Base-by-base conservation (phyloP, 441 rosid genomes). In the Macaranga tanarius region DNA sequence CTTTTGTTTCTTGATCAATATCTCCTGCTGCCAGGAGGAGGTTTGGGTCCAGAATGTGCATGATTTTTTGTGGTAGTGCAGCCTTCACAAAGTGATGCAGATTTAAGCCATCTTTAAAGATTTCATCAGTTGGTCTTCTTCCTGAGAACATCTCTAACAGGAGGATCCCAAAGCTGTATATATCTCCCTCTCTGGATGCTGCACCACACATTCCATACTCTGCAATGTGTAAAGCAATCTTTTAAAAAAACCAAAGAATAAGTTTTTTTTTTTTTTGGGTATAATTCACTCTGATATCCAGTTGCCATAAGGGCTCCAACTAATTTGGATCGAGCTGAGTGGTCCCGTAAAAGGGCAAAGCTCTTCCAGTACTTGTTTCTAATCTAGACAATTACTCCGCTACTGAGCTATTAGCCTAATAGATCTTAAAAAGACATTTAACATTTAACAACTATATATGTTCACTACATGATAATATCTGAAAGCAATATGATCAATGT, bases 121-220 rank as follows among this genome's bases (percentile, higher is more conserved):
- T 74, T 38, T 68, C 60, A 52, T 74, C 72, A 1, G 34, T 61
- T 13, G 77, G 72, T 26, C 45, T 74, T 61, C 23, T 67, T 50
- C 77, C 72, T 67, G 68, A 19, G 50, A 67, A 48, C 67, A 67
- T 74, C 51, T 74, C 77, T 25, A 74, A 22, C 7, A 67, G 5
- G 1, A 74, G 67, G 28, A 74, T 67, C 19, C 77, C 77, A 34
- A 59, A 67, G 48, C 54, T 67, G 13, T 67, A 67, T 12, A 74
- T 31, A 67, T 74, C 72, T 2, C 72, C 77, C 5, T 38, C 50
- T 59, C 22, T 67, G 2, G 72, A 74, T 44, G 25, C 67, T 52
- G 25, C 54, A 22, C 56, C 44, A 2, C 72, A 67, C 67, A 50
- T 59, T 48, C 67, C 77, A 13, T 74, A 74, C 26, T 74, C 72